Evolutionary conservation across 1,139 yeast species (phyloP), one percentile per base, ranked within the genome.

Genomic region (Nakaseomyces glabratus): DNA sequence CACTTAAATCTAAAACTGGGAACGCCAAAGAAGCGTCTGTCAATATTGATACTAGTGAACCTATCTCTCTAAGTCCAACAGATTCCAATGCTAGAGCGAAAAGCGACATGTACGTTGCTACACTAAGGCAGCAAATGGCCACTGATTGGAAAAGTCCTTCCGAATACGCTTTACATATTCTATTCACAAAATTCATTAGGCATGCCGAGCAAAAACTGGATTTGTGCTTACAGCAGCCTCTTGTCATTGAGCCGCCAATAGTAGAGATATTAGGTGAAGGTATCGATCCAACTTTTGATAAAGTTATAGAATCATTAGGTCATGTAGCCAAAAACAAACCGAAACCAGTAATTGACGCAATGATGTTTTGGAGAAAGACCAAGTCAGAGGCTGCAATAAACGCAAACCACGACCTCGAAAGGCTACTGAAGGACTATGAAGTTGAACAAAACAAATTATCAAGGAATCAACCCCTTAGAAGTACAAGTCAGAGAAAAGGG

Each of bases 281-380:
- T 0, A 77, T 74, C 0, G 98, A 90, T 52, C 77, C 81, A 0
- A 74, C 72, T 19, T 88, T 90, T 54, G 98, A 90, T 58, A 76
- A 81, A 48, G 81, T 86, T 37, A 75, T 93, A 18, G 75, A 76
- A 8, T 80, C 95, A 0, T 64, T 90, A 41, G 98, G 98, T 2
- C 85, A 82, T 54, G 82, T 90, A 25, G 94, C 98, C 1, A 69
- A 86, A 39, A 69, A 80, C 23, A 84, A 86, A 47, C 97, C 97
- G 1, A 88, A 86, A 51, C 95, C 96, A 0, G 96, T 93, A 3
- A 88, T 93, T 30, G 98, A 93, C 56, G 84, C 95, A 15, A 95
- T 90, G 40, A 88, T 93, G 97, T 88, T 82, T 53, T 90, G 99
- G 99, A 69, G 98, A 40, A 85, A 88, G 56, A 75, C 93, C 4